Evolutionary conservation across 345 rosid genomes (phyloP).

Genomic region (Clausena lansium): DNA sequence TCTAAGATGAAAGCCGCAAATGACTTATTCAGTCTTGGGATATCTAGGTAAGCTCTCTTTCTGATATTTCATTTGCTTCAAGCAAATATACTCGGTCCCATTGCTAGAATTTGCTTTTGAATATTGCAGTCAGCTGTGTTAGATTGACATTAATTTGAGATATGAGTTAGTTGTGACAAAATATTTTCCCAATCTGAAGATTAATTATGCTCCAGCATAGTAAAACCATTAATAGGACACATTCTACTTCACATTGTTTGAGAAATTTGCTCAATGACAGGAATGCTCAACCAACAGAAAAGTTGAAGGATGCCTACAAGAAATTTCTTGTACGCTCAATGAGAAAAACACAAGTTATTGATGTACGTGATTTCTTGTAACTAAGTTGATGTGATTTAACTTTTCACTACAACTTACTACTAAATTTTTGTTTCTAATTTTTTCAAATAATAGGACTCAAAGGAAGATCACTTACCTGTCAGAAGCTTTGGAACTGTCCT

Average conservation of each 20-base stretch:
- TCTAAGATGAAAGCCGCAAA: conserved; percentile 71
- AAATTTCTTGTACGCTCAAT: conserved; percentile 70
- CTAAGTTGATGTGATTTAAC: neutral
- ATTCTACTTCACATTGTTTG: neutral
- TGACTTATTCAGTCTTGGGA: conserved; percentile 68
- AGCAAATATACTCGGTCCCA: neutral
- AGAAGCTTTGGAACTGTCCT: conserved; percentile 85
- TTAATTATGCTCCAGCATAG: neutral
- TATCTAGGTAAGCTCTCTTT: conserved; percentile 50
- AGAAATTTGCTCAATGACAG: conserved; percentile 24
- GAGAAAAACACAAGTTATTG: conserved; percentile 41
- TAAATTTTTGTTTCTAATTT: conserved; percentile 8
- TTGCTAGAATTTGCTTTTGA: neutral
- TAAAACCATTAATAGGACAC: too few relatives aligned
- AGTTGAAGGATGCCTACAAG: conserved; percentile 73
- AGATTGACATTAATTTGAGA: neutral
- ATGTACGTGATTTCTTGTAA: conserved; percentile 38
- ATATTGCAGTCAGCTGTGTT: neutral
- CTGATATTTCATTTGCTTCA: neutral
- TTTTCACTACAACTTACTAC: neutral
- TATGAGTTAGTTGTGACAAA: neutral
- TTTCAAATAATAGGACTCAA: conserved; percentile 41
- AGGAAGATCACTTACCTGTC: conserved; percentile 46
- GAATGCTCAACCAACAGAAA: conserved; percentile 72
- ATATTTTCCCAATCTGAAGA: neutral